A percentile compares a stretch with the other conserved stretches of the same genome.
These are phyloP conservation scores for Datura wrightii DNA, from an alignment of 257 asterid species.

Conservation along the genomic window DNA sequence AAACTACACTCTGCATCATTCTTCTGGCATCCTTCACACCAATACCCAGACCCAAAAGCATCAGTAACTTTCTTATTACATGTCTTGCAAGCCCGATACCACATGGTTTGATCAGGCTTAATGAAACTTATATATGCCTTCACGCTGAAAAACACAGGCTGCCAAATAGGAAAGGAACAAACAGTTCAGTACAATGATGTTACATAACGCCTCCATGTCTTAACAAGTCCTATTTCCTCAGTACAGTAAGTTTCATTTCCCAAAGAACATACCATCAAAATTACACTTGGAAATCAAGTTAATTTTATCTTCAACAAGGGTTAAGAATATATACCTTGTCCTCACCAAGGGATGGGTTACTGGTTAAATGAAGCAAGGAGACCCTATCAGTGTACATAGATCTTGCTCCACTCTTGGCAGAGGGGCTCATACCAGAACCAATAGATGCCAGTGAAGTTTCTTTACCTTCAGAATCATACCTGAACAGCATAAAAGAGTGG, in stretches of 20 bases:
- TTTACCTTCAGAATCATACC: slow-evolving; percentile 95
- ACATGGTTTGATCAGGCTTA: slow-evolving; percentile 88
- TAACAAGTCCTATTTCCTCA: neutral
- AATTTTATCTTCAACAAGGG: neutral
- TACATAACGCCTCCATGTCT: neutral
- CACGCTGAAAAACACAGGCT: slow-evolving; percentile 74
- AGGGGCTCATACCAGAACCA: slow-evolving; percentile 70
- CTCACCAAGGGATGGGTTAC: slow-evolving; percentile 80
- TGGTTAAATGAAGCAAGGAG: slow-evolving; percentile 65
- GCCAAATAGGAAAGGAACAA: slow-evolving; percentile 31
- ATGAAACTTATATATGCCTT: slow-evolving; percentile 75
- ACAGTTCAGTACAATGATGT: neutral
- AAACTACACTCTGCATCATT: slow-evolving; percentile 61
- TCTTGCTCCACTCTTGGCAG: slow-evolving; percentile 49
- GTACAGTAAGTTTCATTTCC: neutral
- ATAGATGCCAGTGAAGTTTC: slow-evolving; percentile 72
- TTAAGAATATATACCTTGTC: slow-evolving; percentile 56
- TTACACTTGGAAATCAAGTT: neutral
- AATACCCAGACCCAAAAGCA: slow-evolving; percentile 78
- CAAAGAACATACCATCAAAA: neutral
- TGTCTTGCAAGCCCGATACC: slow-evolving; percentile 92
- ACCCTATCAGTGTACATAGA: slow-evolving; percentile 81
- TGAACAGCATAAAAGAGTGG: slow-evolving; percentile 31
- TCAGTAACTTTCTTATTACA: slow-evolving; percentile 92
- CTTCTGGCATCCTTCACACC: slow-evolving; percentile 89